Percentiles rank a stretch among this genome's conserved stretches.
phyloP scores from a whole-genome alignment of 192 early-diverging fungal genomes.

The Coemansia sp. region DNA sequence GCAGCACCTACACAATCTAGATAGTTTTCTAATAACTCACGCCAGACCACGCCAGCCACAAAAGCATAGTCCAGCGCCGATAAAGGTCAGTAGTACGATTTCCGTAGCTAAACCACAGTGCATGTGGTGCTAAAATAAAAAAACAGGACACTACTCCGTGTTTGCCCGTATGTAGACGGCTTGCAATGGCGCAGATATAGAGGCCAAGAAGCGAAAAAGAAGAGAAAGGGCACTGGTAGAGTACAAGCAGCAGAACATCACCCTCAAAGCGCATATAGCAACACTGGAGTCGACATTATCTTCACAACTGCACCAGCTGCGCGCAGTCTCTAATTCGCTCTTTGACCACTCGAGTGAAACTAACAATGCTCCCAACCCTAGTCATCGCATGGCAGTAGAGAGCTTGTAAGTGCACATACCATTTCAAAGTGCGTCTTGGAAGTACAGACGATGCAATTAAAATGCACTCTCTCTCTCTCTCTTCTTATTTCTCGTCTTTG shows the following conservation, averaged over 20 bases:
- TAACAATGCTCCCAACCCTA: neutral
- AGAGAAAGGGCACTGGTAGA: neutral
- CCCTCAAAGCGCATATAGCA: neutral
- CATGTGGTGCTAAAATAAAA: no score
- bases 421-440: neutral
- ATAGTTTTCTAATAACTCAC: neutral
- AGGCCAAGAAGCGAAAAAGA: neutral
- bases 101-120: no score
- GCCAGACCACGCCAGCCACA: neutral
- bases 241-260: neutral
- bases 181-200: neutral
- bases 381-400: neutral
- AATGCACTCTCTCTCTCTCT: no score
- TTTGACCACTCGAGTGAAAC: neutral
- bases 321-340: neutral
- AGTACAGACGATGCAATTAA: neutral
- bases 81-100: neutral
- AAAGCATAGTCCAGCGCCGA: neutral
- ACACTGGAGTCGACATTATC: neutral
- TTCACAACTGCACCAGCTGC: neutral
- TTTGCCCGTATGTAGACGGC: neutral
- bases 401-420: constrained; percentile 8
- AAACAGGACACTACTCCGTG: no score
- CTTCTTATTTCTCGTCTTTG: neutral
- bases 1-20: neutral